These are phyloP conservation scores for Fusarium illudens DNA, from an alignment of 2,329 filamentous ascomycete species.

Conservation along the genomic window DNA sequence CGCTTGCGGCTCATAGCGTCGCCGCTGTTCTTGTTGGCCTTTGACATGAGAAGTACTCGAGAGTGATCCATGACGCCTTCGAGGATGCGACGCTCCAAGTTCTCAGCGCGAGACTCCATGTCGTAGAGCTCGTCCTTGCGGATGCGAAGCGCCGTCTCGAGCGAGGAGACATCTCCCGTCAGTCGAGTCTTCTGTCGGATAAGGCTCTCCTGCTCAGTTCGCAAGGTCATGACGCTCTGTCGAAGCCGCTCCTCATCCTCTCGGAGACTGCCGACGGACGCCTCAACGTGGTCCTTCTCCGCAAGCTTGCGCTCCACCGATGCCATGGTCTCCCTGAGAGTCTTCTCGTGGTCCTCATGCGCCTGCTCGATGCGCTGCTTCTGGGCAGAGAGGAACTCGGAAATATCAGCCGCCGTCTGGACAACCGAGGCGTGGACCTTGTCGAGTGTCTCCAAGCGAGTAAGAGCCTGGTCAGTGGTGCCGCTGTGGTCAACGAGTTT, in stretches of 20 bases:
- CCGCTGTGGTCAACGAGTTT: slow-evolving; percentile 69
- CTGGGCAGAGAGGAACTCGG: slow-evolving; percentile 81
- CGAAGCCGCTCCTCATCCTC: slow-evolving; percentile 64
- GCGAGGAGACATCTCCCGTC: slow-evolving; percentile 84
- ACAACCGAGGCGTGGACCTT: slow-evolving; percentile 89
- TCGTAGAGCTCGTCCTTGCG: slow-evolving; percentile 89
- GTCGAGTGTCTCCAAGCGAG: slow-evolving; percentile 83
- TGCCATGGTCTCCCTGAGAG: slow-evolving; percentile 80
- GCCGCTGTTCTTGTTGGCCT: slow-evolving; percentile 59
- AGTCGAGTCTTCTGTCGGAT: slow-evolving; percentile 80
- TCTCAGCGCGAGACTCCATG: slow-evolving; percentile 90
- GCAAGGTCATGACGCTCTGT: slow-evolving; percentile 65
- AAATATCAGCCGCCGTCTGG: slow-evolving; percentile 83
- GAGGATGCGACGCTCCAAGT: slow-evolving; percentile 88
- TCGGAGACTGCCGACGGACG: slow-evolving; percentile 59
- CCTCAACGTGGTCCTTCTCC: slow-evolving; percentile 70
- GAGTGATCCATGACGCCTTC: slow-evolving; percentile 98
- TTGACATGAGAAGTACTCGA: slow-evolving; percentile 83
- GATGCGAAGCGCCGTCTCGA: slow-evolving; percentile 89
- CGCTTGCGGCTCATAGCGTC: slow-evolving; percentile 69
- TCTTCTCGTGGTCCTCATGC: slow-evolving; percentile 79
- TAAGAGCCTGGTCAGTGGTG: slow-evolving; percentile 72
- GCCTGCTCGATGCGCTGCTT: slow-evolving; percentile 78
- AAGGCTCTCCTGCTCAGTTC: slow-evolving; percentile 77
- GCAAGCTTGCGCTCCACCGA: slow-evolving; percentile 79